A percentile compares a stretch with the other conserved stretches of the same genome.
Evolutionary conservation across 2,329 filamentous ascomycete genomes (phyloP).

Genomic region (Colletotrichum australisinense): DNA sequence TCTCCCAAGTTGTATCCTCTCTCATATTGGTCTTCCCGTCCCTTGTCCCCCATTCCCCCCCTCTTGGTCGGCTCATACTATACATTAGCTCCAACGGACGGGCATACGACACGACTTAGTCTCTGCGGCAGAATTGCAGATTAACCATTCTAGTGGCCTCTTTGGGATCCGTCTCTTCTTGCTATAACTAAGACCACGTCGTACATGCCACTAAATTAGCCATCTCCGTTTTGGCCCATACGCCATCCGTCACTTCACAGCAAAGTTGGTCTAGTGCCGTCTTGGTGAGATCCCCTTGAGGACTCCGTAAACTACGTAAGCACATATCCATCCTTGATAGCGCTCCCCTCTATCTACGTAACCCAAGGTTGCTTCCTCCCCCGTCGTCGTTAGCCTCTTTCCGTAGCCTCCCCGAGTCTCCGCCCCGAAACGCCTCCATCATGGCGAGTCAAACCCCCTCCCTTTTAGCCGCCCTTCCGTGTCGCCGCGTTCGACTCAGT

Average conservation of each 20-base stretch:
- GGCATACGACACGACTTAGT: conserved; percentile 4
- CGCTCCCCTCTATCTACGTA: conserved; percentile 11
- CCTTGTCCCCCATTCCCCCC: background rate
- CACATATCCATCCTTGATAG: background rate
- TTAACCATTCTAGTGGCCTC: conserved; percentile 1
- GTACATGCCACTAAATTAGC: conserved; percentile 7
- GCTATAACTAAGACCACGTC: background rate
- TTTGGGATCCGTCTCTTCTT: background rate
- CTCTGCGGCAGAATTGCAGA: conserved; percentile 30
- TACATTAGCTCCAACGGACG: conserved; percentile 17
- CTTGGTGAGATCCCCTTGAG: background rate
- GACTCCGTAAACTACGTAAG: conserved; percentile 6
- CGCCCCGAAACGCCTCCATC: conserved; percentile 25
- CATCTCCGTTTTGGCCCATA: background rate
- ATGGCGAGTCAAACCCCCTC: conserved; percentile 16
- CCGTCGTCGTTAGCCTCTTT: conserved; percentile 21
- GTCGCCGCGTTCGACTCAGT: conserved; percentile 16
- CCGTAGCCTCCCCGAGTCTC: conserved; percentile 17
- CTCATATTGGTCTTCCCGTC: background rate
- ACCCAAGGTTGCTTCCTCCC: background rate
- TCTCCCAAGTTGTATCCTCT: background rate
- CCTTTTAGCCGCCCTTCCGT: conserved; percentile 9
- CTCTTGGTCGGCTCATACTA: background rate
- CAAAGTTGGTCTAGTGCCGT: conserved; percentile 16
- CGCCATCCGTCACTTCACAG: conserved; percentile 23